Base-by-base conservation (phyloP, 148 eudicot species). In the Diospyros kaki region DNA sequence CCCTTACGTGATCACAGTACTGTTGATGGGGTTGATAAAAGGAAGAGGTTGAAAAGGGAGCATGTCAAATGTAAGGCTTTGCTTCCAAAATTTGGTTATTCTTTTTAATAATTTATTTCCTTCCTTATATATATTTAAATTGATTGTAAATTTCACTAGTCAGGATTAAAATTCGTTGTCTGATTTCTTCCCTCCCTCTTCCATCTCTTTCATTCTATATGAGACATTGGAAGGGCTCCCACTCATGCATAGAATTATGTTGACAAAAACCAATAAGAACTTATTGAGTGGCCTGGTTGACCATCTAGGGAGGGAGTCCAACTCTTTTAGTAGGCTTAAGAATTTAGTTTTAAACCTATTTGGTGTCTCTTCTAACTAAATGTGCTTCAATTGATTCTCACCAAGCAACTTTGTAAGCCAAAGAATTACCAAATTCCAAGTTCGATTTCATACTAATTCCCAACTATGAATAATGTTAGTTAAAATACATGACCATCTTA, bases 1-100 rank as follows among this genome's bases (percentile, higher is more conserved):
- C 98, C 98, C 14, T 77, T 92, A 77, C 87, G 79, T 66, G 86
- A 83, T 75, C 74, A 55, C 80, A 65, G 72, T 59, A 46, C 46
- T 3, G 75, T 70, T 65, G 51, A 62, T 9, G 72, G 69, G 68
- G 66, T 77, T 46, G 82, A 78, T 60, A 88, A 79, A 66, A 83
- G 85, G 75, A 91, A 86, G 82, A 90, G 83, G 83, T 70, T 74
- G 76, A 89, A 78, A 79, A 81, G 72, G 10, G 80, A 64, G 76
- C 75, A 46, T 38, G 28, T 9, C 55, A 51, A 60, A 10, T 28
- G 77, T 68, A 60, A 79, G 73, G 50, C 40, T 78, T 56, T 50
- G 13, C 4, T 71, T 6, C 52, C 64, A 8, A 28, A 28, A 28
- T 28, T 28, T 28, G 28, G 28, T 28, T 28, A 28, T 28, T 28